Evolutionary conservation across 306 rosid species (phyloP).

Genomic region (Ormosia emarginata): DNA sequence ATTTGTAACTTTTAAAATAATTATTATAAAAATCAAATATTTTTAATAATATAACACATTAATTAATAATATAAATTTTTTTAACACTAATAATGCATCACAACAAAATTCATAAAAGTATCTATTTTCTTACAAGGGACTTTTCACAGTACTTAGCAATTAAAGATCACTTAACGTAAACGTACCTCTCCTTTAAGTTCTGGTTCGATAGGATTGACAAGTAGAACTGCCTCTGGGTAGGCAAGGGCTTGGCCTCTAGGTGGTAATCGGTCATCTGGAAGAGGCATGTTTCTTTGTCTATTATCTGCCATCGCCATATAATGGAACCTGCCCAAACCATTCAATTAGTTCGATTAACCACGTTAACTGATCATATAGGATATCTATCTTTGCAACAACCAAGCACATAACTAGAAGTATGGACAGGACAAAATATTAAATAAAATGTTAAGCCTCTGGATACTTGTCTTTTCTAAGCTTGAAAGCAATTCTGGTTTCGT

Average conservation of each 20-base stretch:
- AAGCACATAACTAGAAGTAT: not conserved
- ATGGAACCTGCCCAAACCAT: slow-evolving; percentile 58
- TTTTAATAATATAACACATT: too few species aligned
- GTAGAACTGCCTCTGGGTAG: slow-evolving; percentile 77
- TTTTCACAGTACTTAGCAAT: not conserved
- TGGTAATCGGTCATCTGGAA: slow-evolving; percentile 68
- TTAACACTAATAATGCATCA: too few species aligned
- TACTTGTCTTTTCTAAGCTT: slow-evolving; percentile 97
- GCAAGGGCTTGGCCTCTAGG: slow-evolving; percentile 61
- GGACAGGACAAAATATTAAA: not conserved
- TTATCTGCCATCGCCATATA: slow-evolving; percentile 93
- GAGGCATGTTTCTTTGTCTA: slow-evolving; percentile 85
- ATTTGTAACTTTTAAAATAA: too few species aligned
- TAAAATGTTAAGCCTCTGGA: not conserved
- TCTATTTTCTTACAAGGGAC: not conserved
- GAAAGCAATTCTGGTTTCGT: slow-evolving; percentile 85
- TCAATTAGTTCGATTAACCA: not conserved
- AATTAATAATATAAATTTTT: too few species aligned
- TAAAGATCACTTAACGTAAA: not conserved
- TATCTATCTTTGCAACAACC: not conserved
- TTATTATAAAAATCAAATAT: too few species aligned
- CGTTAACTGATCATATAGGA: not conserved
- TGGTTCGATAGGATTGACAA: slow-evolving; percentile 70
- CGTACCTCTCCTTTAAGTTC: slow-evolving; percentile 76
- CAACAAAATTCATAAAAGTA: too few species aligned